Evolutionary conservation across 208 protist genomes (phyloP), one percentile per base, ranked within the genome.

Genomic region (Trichomonas tenax): DNA sequence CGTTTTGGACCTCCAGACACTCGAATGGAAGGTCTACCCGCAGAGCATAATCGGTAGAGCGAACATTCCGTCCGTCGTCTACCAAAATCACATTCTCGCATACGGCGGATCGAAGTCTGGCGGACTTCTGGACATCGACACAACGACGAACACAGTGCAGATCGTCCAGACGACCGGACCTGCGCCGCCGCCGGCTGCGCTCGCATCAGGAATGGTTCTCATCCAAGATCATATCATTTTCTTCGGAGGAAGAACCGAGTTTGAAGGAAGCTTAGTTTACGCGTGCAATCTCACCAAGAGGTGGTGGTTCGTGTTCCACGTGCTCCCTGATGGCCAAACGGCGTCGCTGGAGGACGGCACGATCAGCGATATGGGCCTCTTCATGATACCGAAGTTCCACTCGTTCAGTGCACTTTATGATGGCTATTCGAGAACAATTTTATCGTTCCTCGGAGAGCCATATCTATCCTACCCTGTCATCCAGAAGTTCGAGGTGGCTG

Each of bases 261-360:
- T 17, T 36, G 17, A n/a, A 34, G 17, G 44, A 38, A 93, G 40
- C 26, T 51, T 93, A 38, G 26, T 93, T 41, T 93, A 93, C 31
- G 86, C 86, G 36, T 58, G 17, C 31, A 44, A 93, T 26, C 21
- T 51, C 14, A 38, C 86, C 36, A 93, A 51, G 31, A 6, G 41
- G 15, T 58, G 86, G 44, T 93, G 86, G 86, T 93, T 93, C 44
- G 86, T 93, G 0, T 93, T 93, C 26, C 86, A 93, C 51, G 44
- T 93, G 10, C 23, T 93, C 15, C 82, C 82, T 46, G 82, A 89
- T 89, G 82, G 82, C 3, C 14, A 44, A 46, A 46, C 82, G 45
- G 34, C 36, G 21, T 46, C 82, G n/a, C 15, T n/a, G 4, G 40
- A 46, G 40, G 82, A 89, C 41, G 82, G 82, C 45, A 89, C 34